Percentiles rank a stretch among this genome's conserved stretches.
Evolutionary conservation across 768 basidiomycete genomes (phyloP).

Genomic region (Lentinus brumalis): DNA sequence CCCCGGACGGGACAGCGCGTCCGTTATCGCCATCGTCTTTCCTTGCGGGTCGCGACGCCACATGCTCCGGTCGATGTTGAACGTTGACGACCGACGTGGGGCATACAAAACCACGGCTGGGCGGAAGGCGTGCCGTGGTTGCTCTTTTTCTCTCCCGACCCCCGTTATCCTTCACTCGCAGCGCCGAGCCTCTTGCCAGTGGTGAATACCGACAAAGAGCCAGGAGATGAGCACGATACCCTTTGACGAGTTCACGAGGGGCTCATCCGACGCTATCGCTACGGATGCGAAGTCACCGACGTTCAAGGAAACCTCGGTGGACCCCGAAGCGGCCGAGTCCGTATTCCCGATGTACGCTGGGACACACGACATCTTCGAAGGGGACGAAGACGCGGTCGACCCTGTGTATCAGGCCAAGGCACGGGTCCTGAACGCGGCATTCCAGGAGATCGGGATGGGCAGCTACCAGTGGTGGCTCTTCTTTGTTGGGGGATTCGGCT

Average conservation of each 20-base stretch:
- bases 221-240: neutral
- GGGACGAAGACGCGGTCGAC: slow-evolving; percentile 35
- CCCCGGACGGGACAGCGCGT: neutral
- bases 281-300: neutral
- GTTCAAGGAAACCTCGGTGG: neutral
- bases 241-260: neutral
- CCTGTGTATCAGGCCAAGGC: slow-evolving; percentile 52
- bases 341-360: neutral
- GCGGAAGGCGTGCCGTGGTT: too few relatives aligned
- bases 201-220: too few relatives aligned
- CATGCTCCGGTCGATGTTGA: neutral
- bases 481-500: slow-evolving; percentile 68
- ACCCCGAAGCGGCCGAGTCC: slow-evolving; percentile 1
- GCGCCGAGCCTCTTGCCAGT: too few relatives aligned
- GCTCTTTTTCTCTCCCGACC: too few relatives aligned
- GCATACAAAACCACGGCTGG: neutral
- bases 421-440: slow-evolving; percentile 43
- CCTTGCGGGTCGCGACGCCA: neutral
- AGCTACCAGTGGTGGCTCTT: slow-evolving; percentile 63
- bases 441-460: slow-evolving; percentile 57
- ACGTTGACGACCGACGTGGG: neutral
- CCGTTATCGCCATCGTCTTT: neutral
- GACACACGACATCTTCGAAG: slow-evolving; percentile 19
- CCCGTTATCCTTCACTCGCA: too few relatives aligned
- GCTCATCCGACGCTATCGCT: neutral